These are phyloP conservation scores for Glaciozyma martinii DNA, from an alignment of 768 basidiomycete species.

Conservation along the genomic window DNA sequence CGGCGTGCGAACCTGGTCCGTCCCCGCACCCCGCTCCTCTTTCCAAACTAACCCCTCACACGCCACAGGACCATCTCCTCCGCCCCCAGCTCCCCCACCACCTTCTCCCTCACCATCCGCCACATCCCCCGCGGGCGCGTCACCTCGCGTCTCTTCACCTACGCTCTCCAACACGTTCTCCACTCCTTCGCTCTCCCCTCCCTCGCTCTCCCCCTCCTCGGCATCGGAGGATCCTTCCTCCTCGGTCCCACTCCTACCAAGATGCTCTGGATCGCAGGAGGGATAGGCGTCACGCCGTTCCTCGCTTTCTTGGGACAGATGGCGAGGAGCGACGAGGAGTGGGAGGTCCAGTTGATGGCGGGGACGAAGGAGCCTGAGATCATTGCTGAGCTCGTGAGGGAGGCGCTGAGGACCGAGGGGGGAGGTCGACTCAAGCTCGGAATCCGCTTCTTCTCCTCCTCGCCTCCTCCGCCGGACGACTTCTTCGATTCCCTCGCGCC, in stretches of 20 bases:
- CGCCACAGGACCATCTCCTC: constrained; percentile 17
- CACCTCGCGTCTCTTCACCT: constrained; percentile 11
- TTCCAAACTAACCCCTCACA: background rate
- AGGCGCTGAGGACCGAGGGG: background rate
- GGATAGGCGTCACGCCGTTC: constrained; percentile 23
- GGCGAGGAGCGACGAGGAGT: background rate
- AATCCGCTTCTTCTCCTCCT: background rate
- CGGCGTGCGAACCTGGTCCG: constrained; percentile 16
- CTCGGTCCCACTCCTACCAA: background rate
- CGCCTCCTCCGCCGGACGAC: background rate
- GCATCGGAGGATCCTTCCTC: constrained; percentile 15
- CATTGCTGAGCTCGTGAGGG: background rate
- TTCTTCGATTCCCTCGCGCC: too few species aligned
- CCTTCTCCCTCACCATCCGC: constrained; percentile 20
- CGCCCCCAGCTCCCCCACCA: background rate
- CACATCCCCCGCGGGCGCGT: constrained; percentile 8
- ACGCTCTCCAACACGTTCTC: background rate
- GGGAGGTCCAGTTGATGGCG: background rate
- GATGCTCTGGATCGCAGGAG: constrained; percentile 12
- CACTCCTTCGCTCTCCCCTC: background rate
- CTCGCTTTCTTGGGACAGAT: background rate
- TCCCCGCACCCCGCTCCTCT: background rate
- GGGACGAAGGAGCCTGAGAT: background rate
- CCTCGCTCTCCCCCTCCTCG: constrained; percentile 8
- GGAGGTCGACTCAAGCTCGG: background rate